Base-by-base conservation (phyloP, 140 eudicot genomes). In the Senecio squalidus region DNA sequence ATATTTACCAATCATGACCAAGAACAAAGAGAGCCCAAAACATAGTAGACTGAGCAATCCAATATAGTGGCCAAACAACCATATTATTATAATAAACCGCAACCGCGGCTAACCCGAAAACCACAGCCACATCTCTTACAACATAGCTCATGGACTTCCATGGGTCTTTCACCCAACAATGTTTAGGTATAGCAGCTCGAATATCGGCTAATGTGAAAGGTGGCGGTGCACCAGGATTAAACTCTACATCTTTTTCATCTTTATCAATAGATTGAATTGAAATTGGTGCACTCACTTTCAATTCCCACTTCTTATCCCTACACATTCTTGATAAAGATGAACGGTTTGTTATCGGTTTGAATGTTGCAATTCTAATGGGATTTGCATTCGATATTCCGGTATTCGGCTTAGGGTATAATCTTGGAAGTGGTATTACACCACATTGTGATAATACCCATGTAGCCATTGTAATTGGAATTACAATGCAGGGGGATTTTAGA, bases 21-120 rank as follows among this genome's bases (percentile, higher is more conserved):
- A 92, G 99, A 82, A 92, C 96, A 82, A 92, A 92, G 14, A 92
- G 78, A 56, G 99, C 99, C 99, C 99, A 92, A 50, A 92, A 92
- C 96, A 87, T 92, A 7, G 99, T 92, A 0, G 95, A 76, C 53
- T 92, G 99, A 77, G 96, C 96, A 80, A 82, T 33, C 99, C 99
- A 92, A 66, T 92, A 92, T 55, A 92, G 85, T 62, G 99, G 96
- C 99, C 99, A 92, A 70, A 84, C 94, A 69, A 54, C 78, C 83
- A 95, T 87, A 28, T 66, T 80, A 64, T 92, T 88, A 25, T 81
- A 76, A 57, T 53, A 67, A 45, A 78, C 82, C 9, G 96, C 96
- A 9, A 69, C 96, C 1, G 82, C 92, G 0, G 96, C 99, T 64
- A 92, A 82, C 11, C 99, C 99, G 29, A 88, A 77, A 55, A 89